A percentile compares a stretch with the other conserved stretches of the same genome.
These are phyloP conservation scores for Globisporangium paddicum DNA, from an alignment of 352 stramenopile species.

Conservation along the genomic window DNA sequence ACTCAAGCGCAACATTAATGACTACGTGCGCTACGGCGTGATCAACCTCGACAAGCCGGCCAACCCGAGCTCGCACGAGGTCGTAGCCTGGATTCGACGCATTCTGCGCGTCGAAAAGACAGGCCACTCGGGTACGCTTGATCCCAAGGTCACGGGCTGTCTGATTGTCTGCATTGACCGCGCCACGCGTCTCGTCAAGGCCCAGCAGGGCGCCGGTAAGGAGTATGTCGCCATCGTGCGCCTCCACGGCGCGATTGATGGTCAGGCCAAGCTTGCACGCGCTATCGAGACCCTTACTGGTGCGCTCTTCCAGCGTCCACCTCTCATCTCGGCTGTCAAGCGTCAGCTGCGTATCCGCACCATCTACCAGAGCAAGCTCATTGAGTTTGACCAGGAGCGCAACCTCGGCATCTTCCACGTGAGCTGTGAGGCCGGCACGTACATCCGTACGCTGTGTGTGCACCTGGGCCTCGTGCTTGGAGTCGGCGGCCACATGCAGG, in stretches of 20 bases:
- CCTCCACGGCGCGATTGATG: conserved; percentile 95
- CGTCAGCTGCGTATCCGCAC: conserved; percentile 98
- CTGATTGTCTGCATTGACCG: conserved; percentile 99
- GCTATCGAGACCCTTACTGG: conserved; percentile 99
- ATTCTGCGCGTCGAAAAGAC: conserved; percentile 99
- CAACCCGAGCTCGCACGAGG: conserved; percentile 99
- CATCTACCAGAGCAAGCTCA: conserved; percentile 99
- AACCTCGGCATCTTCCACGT: conserved; percentile 98
- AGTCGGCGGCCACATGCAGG: conserved; percentile 99
- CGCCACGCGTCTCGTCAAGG: conserved; percentile 91
- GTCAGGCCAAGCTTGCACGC: conserved; percentile 88
- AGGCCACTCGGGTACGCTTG: conserved; percentile 98
- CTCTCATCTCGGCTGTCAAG: conserved; percentile 99
- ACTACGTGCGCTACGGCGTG: conserved; percentile 99
- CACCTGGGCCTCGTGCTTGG: conserved; percentile 97
- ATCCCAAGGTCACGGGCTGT: conserved; percentile 99
- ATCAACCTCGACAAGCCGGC: conserved; percentile 99
- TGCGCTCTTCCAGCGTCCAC: conserved; percentile 99
- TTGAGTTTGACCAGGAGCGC: conserved; percentile 98
- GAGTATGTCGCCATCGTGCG: conserved; percentile 99
- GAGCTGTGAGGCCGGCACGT: conserved; percentile 98
- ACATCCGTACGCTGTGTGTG: conserved; percentile 99
- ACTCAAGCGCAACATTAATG: conserved; percentile 95
- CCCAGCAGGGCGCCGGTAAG: conserved; percentile 96
- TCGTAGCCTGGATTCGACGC: conserved; percentile 99